phyloP scores from a whole-genome alignment of 352 stramenopile genomes.

The Pythium angustatum region DNA sequence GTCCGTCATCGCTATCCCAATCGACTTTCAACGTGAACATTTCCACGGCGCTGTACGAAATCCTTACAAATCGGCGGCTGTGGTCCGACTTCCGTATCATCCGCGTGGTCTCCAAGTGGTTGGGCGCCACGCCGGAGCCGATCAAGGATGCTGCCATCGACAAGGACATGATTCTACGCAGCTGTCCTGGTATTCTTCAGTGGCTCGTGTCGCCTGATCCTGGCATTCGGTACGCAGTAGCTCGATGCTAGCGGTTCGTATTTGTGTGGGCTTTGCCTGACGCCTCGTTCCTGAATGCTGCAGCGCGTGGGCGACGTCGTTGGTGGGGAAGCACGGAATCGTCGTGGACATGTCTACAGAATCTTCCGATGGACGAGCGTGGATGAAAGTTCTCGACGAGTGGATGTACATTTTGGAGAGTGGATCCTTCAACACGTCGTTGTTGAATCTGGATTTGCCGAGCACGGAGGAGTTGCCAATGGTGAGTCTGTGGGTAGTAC shows the following conservation, averaged over 20 bases:
- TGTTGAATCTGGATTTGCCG: slow-evolving; percentile 68
- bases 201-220: slow-evolving; percentile 78
- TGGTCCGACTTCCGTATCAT: slow-evolving; percentile 84
- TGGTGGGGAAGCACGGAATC: slow-evolving; percentile 56
- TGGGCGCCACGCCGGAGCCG: slow-evolving; percentile 35
- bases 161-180: slow-evolving; percentile 45
- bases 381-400: slow-evolving; percentile 79
- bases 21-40: slow-evolving; percentile 4
- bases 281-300: no score
- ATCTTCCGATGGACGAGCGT: slow-evolving; percentile 39
- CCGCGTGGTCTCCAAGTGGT: slow-evolving; percentile 73
- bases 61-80: slow-evolving; percentile 73
- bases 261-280: no score
- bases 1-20: background rate
- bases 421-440: slow-evolving; percentile 65
- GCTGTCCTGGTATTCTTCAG: slow-evolving; percentile 72
- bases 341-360: slow-evolving; percentile 49
- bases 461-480: slow-evolving; percentile 69
- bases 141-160: slow-evolving; percentile 39
- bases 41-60: slow-evolving; percentile 65
- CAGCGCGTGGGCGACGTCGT: slow-evolving; percentile 64
- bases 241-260: background rate
- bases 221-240: slow-evolving; percentile 53
- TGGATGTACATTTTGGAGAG: slow-evolving; percentile 89
- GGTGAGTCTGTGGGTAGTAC: slow-evolving; percentile 29